A percentile compares a stretch with the other conserved stretches of the same genome.
These are phyloP conservation scores for Groenewaldozyma sp. DNA, from an alignment of 1,139 yeast species.

Conservation along the genomic window DNA sequence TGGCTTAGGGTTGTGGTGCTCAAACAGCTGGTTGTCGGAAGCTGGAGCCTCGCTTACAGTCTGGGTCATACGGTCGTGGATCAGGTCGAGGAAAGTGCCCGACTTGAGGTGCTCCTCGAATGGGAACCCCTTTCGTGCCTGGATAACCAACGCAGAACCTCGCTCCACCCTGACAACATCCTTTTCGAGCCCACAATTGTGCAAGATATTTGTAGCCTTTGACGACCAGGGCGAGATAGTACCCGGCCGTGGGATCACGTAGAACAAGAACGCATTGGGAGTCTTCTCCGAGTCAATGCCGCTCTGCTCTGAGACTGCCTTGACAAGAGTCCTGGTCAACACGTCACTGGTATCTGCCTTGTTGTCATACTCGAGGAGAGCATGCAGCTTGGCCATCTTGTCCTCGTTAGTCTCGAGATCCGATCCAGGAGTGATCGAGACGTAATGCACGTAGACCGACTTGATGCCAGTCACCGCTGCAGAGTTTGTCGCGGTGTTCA, in stretches of 20 bases:
- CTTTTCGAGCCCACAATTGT: conserved; percentile 72
- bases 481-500: conserved; percentile 60
- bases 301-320: conserved; percentile 20
- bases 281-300: conserved; percentile 28
- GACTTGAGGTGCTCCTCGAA: conserved; percentile 44
- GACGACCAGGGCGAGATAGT: conserved; percentile 99
- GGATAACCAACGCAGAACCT: conserved; percentile 67
- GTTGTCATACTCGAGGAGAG: conserved; percentile 67
- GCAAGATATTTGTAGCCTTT: conserved; percentile 90
- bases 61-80: conserved; percentile 96
- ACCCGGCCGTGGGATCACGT: conserved; percentile 87
- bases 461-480: conserved; percentile 60
- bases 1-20: conserved; percentile 77
- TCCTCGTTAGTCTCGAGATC: conserved; percentile 11
- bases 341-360: conserved; percentile 48
- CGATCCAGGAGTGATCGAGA: conserved; percentile 44
- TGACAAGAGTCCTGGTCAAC: conserved; percentile 40
- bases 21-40: conserved; percentile 58
- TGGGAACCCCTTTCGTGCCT: conserved; percentile 61
- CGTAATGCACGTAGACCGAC: conserved; percentile 74
- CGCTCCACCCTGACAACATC: conserved; percentile 81
- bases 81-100: conserved; percentile 52
- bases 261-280: conserved; percentile 50
- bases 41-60: conserved; percentile 48
- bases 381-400: conserved; percentile 33